These are phyloP conservation scores for Lepidopterella palustris DNA, from an alignment of 495 filamentous ascomycete species.

Conservation along the genomic window DNA sequence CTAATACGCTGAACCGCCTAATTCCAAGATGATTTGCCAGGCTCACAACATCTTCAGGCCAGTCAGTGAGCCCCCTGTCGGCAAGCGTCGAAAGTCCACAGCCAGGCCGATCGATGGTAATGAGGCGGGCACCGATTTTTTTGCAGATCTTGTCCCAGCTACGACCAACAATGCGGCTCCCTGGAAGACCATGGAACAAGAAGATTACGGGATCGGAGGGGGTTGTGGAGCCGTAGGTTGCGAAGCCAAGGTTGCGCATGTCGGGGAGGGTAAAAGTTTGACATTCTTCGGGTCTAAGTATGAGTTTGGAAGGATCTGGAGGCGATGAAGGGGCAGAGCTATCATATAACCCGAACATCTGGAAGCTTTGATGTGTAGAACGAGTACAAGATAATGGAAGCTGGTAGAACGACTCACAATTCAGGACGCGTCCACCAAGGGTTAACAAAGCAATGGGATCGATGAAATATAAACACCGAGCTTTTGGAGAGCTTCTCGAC, in stretches of 20 bases:
- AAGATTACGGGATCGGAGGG: constrained; percentile 20
- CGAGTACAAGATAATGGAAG: neutral
- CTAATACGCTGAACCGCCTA: constrained; percentile 16
- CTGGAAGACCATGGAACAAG: constrained; percentile 21
- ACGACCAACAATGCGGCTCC: constrained; percentile 13
- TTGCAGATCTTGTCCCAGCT: constrained; percentile 22
- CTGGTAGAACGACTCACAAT: constrained; percentile 3
- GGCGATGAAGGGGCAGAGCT: constrained; percentile 14
- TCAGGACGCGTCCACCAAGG: neutral
- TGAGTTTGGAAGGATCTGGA: constrained; percentile 17
- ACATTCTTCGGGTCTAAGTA: constrained; percentile 11
- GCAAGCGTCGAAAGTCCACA: constrained; percentile 20
- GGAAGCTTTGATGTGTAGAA: constrained; percentile 3
- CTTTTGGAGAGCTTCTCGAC: neutral
- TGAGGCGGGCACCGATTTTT: constrained; percentile 16
- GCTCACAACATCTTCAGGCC: constrained; percentile 19
- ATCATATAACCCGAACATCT: constrained; percentile 11
- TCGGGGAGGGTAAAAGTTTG: constrained; percentile 14
- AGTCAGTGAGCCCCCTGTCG: constrained; percentile 14
- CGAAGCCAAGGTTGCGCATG: constrained; percentile 15
- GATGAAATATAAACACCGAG: neutral
- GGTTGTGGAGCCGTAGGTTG: constrained; percentile 17
- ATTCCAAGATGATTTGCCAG: constrained; percentile 19
- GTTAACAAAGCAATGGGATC: neutral
- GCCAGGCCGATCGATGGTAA: constrained; percentile 20